Evolutionary conservation across 2,329 filamentous ascomycete genomes (phyloP).

Genomic region (Aspergillus eucalypticola): DNA sequence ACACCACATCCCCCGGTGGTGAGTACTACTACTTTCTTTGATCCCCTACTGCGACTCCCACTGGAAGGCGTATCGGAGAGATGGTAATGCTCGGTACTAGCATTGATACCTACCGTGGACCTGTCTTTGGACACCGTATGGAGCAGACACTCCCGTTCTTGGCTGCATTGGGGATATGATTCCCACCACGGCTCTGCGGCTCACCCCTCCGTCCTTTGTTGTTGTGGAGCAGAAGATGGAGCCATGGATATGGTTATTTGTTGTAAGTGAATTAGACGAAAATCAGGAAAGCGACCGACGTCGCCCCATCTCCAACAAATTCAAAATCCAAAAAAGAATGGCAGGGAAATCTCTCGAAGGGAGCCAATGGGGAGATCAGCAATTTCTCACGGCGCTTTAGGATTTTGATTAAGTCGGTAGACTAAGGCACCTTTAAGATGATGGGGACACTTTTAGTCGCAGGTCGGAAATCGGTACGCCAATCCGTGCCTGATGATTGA

Average conservation of each 20-base stretch:
- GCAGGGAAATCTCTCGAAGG: slow-evolving; percentile 2
- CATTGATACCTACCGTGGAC: not conserved
- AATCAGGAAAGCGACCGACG: slow-evolving; percentile 5
- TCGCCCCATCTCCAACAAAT: slow-evolving; percentile 11
- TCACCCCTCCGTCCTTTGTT: slow-evolving; percentile 8
- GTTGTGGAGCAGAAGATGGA: slow-evolving; percentile 14
- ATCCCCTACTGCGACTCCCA: no score
- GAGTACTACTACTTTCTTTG: no score
- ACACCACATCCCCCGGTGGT: not conserved
- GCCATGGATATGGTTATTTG: slow-evolving; percentile 17
- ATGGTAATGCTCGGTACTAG: not conserved
- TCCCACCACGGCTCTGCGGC: slow-evolving; percentile 10
- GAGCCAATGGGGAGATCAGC: not conserved
- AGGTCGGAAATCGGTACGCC: slow-evolving; percentile 2
- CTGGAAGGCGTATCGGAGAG: not conserved
- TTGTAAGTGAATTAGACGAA: slow-evolving; percentile 11
- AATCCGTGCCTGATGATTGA: not conserved
- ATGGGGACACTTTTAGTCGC: not conserved
- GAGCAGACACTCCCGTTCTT: not conserved
- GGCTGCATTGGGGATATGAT: not conserved
- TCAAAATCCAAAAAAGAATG: slow-evolving; percentile 12
- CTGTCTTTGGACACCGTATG: not conserved
- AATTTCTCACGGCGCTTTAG: not conserved
- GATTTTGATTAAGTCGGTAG: slow-evolving; percentile 1
- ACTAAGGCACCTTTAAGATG: slow-evolving; percentile 3